phyloP scores from a whole-genome alignment of 2,329 filamentous ascomycete genomes.

The Clonostachys byssicola region DNA sequence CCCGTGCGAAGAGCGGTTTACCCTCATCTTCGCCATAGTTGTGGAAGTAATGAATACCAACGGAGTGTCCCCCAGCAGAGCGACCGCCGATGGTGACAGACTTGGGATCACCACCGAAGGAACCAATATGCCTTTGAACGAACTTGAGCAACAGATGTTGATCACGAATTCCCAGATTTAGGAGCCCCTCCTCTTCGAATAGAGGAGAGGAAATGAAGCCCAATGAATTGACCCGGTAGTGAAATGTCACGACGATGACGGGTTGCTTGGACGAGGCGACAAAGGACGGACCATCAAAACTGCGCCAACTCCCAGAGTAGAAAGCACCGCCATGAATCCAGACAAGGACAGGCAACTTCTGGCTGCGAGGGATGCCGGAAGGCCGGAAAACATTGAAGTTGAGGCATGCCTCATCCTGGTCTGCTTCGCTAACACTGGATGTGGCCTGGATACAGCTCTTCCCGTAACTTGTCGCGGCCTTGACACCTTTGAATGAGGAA shows the following conservation, averaged over 20 bases:
- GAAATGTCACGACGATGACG: slow-evolving; percentile 35
- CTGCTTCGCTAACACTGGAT: slow-evolving; percentile 5
- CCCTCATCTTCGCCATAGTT: slow-evolving; percentile 21
- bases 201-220: slow-evolving; percentile 38
- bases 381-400: slow-evolving; percentile 34
- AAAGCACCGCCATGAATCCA: slow-evolving; percentile 35
- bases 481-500: slow-evolving; percentile 28
- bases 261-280: slow-evolving; percentile 25
- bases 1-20: slow-evolving; percentile 22
- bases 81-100: slow-evolving; percentile 52
- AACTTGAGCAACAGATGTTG: slow-evolving; percentile 47
- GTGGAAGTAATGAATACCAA: slow-evolving; percentile 30
- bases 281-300: slow-evolving; percentile 27
- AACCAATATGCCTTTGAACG: slow-evolving; percentile 44
- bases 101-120: slow-evolving; percentile 47
- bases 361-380: slow-evolving; percentile 19
- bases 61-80: slow-evolving; percentile 41
- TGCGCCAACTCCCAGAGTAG: slow-evolving; percentile 20
- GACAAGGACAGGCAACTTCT: slow-evolving; percentile 29
- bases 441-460: slow-evolving; percentile 35
- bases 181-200: slow-evolving; percentile 23
- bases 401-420: slow-evolving; percentile 27
- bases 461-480: slow-evolving; percentile 29
- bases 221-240: slow-evolving; percentile 32
- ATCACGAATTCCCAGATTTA: slow-evolving; percentile 51